These are phyloP conservation scores for Moesziomyces aphidis DNA, from an alignment of 1,284 basidiomycete species.

Conservation along the genomic window DNA sequence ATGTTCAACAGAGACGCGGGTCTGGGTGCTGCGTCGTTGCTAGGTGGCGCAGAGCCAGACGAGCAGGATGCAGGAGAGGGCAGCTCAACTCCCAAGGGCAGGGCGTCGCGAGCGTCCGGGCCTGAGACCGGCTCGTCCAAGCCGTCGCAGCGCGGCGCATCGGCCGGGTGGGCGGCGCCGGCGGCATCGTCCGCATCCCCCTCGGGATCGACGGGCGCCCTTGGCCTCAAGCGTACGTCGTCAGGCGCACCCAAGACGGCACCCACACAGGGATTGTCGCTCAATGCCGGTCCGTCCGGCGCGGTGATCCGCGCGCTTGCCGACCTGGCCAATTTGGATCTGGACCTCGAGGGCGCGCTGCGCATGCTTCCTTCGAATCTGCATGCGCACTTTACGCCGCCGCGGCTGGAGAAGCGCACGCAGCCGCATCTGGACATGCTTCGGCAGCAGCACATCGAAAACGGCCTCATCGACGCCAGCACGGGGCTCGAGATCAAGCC, in stretches of 20 bases:
- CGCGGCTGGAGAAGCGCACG: constrained; percentile 38
- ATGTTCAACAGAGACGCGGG: constrained; percentile 42
- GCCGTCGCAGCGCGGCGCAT: background rate
- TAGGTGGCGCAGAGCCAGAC: constrained; percentile 1
- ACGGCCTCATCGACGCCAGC: constrained; percentile 32
- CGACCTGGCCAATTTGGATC: constrained; percentile 34
- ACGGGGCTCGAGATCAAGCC: constrained; percentile 42
- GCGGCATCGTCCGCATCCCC: constrained; percentile 12
- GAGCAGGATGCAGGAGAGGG: constrained; percentile 7
- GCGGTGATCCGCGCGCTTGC: constrained; percentile 26
- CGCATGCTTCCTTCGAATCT: constrained; percentile 19
- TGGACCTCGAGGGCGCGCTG: constrained; percentile 28
- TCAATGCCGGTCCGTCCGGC: constrained; percentile 28
- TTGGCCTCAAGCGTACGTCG: constrained; percentile 20
- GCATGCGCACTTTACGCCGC: constrained; percentile 19
- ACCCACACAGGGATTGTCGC: constrained; percentile 11
- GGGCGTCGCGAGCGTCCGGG: background rate
- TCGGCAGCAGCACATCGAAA: constrained; percentile 33
- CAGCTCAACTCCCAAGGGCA: constrained; percentile 20
- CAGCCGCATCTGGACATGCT: constrained; percentile 54
- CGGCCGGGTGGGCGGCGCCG: background rate
- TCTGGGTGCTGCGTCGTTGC: constrained; percentile 19
- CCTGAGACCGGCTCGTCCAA: background rate
- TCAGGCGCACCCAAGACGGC: constrained; percentile 32
- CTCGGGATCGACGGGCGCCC: constrained; percentile 1